Base-by-base conservation (phyloP, 345 rosid species). In the Isatis tinctoria region DNA sequence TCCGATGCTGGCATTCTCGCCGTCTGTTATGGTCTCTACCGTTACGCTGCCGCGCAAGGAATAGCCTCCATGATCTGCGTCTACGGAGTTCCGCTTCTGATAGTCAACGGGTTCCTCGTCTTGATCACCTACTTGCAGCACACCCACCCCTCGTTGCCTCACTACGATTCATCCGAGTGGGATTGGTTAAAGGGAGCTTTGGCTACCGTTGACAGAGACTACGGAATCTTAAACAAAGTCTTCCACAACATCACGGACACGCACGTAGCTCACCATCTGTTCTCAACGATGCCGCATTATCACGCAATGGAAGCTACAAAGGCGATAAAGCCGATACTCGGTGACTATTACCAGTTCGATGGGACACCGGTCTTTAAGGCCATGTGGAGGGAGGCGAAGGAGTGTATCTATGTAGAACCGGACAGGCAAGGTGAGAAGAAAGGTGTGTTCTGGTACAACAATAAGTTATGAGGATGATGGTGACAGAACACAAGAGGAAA, bases 161-260 rank as follows among this genome's bases (percentile, higher is more conserved):
- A 89, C 63, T 93, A 93, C 32, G 86, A 88, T 73, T 81, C 94
- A 7, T 79, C 90, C 0, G 94, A 88, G 68, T 93, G 98, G 98
- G 98, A 91, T 39, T 93, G 98, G 98, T 68, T 93, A 3, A 80
- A 90, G 32, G 98, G 98, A 60, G 97, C 94, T 39, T 70, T 91
- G 41, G 84, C 94, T 8, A 93, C 98, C 0, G 92, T 88, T 1
- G 98, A 93, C 74, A 83, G 96, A 65, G 96, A 89, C 71, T 93
- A 91, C 14, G 98, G 97, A 32, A 79, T 89, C 67, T 30, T 93
- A 80, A 93, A 91, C 83, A 87, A 84, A 84, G 86, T 93, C 37
- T 85, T 91, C 88, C 97, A 91, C 72, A 75, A 89, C 73, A 86
- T 89, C n/a, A 86, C 92, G 0, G 97, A 93, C 68, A 93, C 98